These are phyloP conservation scores for Prunus persica DNA, from an alignment of 306 rosid genomes.

Conservation along the genomic window DNA sequence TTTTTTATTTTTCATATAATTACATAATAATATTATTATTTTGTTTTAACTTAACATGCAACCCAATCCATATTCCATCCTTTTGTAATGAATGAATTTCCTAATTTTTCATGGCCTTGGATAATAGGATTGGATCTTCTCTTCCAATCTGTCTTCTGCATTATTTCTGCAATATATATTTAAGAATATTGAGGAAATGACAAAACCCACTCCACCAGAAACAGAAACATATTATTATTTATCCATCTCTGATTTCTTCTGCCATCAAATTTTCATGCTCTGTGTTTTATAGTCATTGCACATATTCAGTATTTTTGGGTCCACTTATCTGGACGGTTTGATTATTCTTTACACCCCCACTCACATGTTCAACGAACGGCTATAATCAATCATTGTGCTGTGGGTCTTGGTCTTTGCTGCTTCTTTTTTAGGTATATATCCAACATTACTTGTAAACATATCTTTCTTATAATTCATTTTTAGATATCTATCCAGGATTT, in stretches of 20 bases:
- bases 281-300: not conserved
- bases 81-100: not conserved
- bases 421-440: not conserved
- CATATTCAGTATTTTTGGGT: constrained; percentile 1
- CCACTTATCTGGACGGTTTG: constrained; percentile 17
- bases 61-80: not conserved
- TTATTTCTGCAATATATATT: too few relatives aligned
- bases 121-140: not conserved
- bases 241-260: not conserved
- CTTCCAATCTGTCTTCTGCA: not conserved
- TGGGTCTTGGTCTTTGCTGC: constrained; percentile 31
- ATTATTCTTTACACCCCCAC: constrained; percentile 11
- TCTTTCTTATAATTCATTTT: not conserved
- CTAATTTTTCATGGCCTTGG: not conserved
- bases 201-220: not conserved
- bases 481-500: not conserved
- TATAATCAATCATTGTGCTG: constrained; percentile 51
- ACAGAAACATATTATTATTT: not conserved
- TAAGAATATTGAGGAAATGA: not conserved
- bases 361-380: constrained; percentile 46
- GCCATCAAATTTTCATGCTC: not conserved
- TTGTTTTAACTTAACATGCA: not conserved
- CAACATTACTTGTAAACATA: too few relatives aligned
- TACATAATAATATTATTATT: not conserved
- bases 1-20: too few relatives aligned